Evolutionary conservation across 306 rosid species (phyloP).

Genomic region (Medicago ruthenica): DNA sequence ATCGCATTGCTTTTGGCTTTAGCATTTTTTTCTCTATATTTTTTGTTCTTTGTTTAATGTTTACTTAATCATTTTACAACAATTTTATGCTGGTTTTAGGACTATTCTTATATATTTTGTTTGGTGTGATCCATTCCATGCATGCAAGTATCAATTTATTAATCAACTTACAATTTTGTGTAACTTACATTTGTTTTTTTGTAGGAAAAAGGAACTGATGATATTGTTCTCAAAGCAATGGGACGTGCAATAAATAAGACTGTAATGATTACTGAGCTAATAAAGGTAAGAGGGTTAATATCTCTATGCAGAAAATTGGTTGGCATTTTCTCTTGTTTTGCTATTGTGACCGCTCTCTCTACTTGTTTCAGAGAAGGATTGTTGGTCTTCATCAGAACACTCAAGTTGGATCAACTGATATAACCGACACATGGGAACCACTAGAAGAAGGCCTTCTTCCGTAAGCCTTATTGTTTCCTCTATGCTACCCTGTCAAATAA

Average conservation of each 20-base stretch:
- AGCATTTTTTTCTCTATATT: not conserved
- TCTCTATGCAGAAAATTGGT: slow-evolving; percentile 20
- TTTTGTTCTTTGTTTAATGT: slow-evolving; percentile 2
- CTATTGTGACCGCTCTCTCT: slow-evolving; percentile 26
- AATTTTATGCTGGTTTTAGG: not conserved
- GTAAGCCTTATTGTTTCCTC: slow-evolving; percentile 54
- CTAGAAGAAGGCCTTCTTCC: slow-evolving; percentile 94
- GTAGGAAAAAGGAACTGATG: slow-evolving; percentile 79
- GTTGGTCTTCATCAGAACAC: slow-evolving; percentile 82
- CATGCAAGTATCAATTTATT: slow-evolving; percentile 30
- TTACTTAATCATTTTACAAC: not conserved
- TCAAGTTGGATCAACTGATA: slow-evolving; percentile 78
- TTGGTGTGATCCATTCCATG: slow-evolving; percentile 13
- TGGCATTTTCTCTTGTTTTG: slow-evolving; percentile 28
- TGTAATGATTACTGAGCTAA: slow-evolving; percentile 85
- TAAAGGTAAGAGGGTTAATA: slow-evolving; percentile 60
- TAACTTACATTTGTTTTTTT: slow-evolving; percentile 37
- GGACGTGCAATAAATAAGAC: slow-evolving; percentile 93
- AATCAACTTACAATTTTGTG: not conserved
- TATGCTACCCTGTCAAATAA: slow-evolving; percentile 13
- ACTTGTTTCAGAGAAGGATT: slow-evolving; percentile 79
- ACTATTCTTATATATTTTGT: slow-evolving; percentile 4
- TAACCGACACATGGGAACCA: slow-evolving; percentile 89
- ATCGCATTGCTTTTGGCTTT: not conserved
- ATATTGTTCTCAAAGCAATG: slow-evolving; percentile 86